phyloP scores from a whole-genome alignment of 768 basidiomycete species.

The Russula dissimulans region DNA sequence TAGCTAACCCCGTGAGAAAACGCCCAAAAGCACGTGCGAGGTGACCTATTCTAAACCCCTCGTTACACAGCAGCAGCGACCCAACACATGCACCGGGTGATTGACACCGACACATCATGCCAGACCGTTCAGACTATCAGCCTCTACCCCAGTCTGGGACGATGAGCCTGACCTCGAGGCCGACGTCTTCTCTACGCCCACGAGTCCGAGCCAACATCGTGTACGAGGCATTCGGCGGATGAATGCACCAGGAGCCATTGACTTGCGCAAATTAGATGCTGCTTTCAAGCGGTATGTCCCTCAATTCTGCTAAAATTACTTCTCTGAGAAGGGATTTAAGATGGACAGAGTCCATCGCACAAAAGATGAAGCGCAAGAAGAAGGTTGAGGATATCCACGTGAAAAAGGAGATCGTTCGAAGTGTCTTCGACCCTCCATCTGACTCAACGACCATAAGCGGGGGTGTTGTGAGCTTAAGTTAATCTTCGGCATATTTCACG shows the following conservation, averaged over 20 bases:
- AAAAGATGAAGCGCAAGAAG: slow-evolving; percentile 76
- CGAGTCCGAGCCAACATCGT: slow-evolving; percentile 12
- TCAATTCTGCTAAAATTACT: background rate
- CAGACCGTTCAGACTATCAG: slow-evolving; percentile 38
- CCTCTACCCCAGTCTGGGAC: slow-evolving; percentile 35
- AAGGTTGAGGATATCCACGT: slow-evolving; percentile 49
- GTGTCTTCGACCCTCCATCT: slow-evolving; percentile 65
- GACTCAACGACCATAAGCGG: slow-evolving; percentile 27
- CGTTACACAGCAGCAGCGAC: too few species aligned
- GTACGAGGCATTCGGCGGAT: slow-evolving; percentile 25
- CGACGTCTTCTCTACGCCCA: slow-evolving; percentile 23
- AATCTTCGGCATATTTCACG: background rate
- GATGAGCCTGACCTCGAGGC: slow-evolving; percentile 30
- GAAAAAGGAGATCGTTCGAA: slow-evolving; percentile 67
- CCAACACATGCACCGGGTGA: too few species aligned
- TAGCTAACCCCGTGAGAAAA: too few species aligned
- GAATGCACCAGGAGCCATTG: slow-evolving; percentile 54
- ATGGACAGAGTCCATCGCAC: slow-evolving; percentile 82
- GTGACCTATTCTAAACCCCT: background rate
- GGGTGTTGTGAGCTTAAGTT: slow-evolving; percentile 30
- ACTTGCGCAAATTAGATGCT: slow-evolving; percentile 68
- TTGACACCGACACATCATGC: slow-evolving; percentile 29
- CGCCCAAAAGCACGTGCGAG: too few species aligned
- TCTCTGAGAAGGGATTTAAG: slow-evolving; percentile 28
- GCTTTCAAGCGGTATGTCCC: slow-evolving; percentile 68